phyloP scores from a whole-genome alignment of 2,329 filamentous ascomycete species.

The Fusarium chaquense region DNA sequence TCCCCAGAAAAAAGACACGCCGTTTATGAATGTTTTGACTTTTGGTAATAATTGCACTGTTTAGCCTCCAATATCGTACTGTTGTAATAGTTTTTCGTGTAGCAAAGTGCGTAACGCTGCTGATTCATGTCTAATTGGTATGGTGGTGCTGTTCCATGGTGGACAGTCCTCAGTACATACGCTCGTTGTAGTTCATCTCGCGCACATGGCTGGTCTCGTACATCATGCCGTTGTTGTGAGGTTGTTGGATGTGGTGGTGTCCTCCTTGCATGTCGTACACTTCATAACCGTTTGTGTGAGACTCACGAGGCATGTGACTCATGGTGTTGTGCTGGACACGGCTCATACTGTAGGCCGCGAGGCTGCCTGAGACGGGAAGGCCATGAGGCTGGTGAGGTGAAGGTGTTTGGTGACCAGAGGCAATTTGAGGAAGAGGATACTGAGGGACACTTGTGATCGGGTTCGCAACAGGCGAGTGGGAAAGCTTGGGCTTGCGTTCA shows the following conservation, averaged over 20 bases:
- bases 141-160: slow-evolving; percentile 17
- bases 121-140: slow-evolving; percentile 18
- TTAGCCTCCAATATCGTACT: slow-evolving; percentile 40
- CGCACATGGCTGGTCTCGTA: slow-evolving; percentile 61
- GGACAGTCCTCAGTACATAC: slow-evolving; percentile 56
- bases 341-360: slow-evolving; percentile 52
- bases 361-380: slow-evolving; percentile 47
- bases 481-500: slow-evolving; percentile 49
- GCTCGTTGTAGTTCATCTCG: slow-evolving; percentile 58
- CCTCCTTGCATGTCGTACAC: slow-evolving; percentile 62
- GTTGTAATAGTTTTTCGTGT: slow-evolving; percentile 31
- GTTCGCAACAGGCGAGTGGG: slow-evolving; percentile 42
- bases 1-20: slow-evolving; percentile 33
- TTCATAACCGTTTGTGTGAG: slow-evolving; percentile 54
- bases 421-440: slow-evolving; percentile 47
- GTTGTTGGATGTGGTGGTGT: slow-evolving; percentile 40
- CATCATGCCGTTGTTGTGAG: slow-evolving; percentile 49
- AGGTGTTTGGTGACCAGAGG: slow-evolving; percentile 38
- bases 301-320: slow-evolving; percentile 49
- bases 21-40: slow-evolving; percentile 25
- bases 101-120: slow-evolving; percentile 15
- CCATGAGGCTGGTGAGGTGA: slow-evolving; percentile 41
- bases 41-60: slow-evolving; percentile 36
- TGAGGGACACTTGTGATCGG: slow-evolving; percentile 35
- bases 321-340: slow-evolving; percentile 46